phyloP scores from a whole-genome alignment of 371 early-diverging fungal genomes.

The Gilbertella persicaria region DNA sequence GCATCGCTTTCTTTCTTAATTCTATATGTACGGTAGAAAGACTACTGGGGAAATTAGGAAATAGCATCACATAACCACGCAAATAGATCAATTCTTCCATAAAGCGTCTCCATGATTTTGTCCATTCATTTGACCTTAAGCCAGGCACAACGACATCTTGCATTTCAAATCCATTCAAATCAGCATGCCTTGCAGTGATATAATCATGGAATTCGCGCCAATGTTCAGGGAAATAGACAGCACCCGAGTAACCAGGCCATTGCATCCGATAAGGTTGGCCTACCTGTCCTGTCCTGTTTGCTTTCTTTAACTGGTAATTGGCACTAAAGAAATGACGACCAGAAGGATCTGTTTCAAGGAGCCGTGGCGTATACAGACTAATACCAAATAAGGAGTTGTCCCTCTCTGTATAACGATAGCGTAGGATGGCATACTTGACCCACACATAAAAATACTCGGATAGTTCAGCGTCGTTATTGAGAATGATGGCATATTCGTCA shows the following conservation, averaged over 20 bases:
- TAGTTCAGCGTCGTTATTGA: slow-evolving; percentile 61
- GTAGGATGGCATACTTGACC: slow-evolving; percentile 58
- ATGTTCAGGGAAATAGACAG: slow-evolving; percentile 66
- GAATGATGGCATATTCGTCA: slow-evolving; percentile 60
- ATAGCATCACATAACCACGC: slow-evolving; percentile 64
- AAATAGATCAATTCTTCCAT: slow-evolving; percentile 65
- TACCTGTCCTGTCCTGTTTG: not conserved
- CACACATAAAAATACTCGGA: slow-evolving; percentile 60
- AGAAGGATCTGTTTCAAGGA: slow-evolving; percentile 37
- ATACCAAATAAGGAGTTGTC: slow-evolving; percentile 53
- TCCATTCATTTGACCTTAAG: slow-evolving; percentile 56
- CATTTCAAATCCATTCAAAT: slow-evolving; percentile 43
- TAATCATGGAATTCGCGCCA: slow-evolving; percentile 73
- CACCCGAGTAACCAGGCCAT: slow-evolving; percentile 54
- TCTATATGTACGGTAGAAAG: slow-evolving; percentile 62
- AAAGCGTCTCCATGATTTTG: slow-evolving; percentile 60
- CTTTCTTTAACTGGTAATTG: not conserved
- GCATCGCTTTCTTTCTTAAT: slow-evolving; percentile 37
- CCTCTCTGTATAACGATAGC: slow-evolving; percentile 45
- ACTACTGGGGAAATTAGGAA: slow-evolving; percentile 57
- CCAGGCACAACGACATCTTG: slow-evolving; percentile 8
- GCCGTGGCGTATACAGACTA: slow-evolving; percentile 59
- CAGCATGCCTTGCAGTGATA: slow-evolving; percentile 54
- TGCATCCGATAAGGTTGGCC: slow-evolving; percentile 40
- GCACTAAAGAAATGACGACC: slow-evolving; percentile 29